These are phyloP conservation scores for Gynostemma pentaphyllum DNA, from an alignment of 306 rosid species.

Conservation along the genomic window DNA sequence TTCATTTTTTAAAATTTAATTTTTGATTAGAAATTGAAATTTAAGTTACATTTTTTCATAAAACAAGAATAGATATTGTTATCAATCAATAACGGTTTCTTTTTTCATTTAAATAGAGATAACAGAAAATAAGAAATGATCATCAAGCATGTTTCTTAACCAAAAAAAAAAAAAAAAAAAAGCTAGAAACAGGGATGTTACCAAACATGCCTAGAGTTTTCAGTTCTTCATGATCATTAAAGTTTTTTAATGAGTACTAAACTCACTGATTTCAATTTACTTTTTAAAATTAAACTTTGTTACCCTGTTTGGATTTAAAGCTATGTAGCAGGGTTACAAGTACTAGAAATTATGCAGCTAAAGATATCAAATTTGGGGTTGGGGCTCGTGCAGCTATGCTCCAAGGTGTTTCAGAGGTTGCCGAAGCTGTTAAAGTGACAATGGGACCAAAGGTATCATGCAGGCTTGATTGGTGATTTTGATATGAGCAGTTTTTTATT, in stretches of 20 bases:
- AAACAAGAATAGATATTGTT: too few relatives aligned
- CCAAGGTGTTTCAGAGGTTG: slow-evolving; percentile 83
- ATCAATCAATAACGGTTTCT: too few relatives aligned
- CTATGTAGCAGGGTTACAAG: slow-evolving; percentile 28
- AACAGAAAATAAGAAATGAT: too few relatives aligned
- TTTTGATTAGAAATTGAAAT: too few relatives aligned
- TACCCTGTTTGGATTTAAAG: slow-evolving; percentile 21
- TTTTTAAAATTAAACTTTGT: background rate
- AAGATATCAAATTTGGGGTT: slow-evolving; percentile 70
- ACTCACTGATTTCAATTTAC: background rate
- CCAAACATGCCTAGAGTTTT: too few relatives aligned
- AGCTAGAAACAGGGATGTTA: too few relatives aligned
- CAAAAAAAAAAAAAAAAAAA: too few relatives aligned
- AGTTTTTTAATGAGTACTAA: background rate
- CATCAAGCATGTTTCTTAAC: too few relatives aligned
- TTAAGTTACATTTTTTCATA: too few relatives aligned
- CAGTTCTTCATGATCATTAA: too few relatives aligned
- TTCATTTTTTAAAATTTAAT: too few relatives aligned
- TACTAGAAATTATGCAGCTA: slow-evolving; percentile 59
- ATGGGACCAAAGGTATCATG: slow-evolving; percentile 98
- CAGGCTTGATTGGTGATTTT: background rate
- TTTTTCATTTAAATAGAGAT: too few relatives aligned
- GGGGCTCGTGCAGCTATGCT: slow-evolving; percentile 89
- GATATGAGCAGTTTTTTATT: background rate
- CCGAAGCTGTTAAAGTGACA: slow-evolving; percentile 94